phyloP scores from a whole-genome alignment of 768 basidiomycete genomes.

The Amanita polypyramis region DNA sequence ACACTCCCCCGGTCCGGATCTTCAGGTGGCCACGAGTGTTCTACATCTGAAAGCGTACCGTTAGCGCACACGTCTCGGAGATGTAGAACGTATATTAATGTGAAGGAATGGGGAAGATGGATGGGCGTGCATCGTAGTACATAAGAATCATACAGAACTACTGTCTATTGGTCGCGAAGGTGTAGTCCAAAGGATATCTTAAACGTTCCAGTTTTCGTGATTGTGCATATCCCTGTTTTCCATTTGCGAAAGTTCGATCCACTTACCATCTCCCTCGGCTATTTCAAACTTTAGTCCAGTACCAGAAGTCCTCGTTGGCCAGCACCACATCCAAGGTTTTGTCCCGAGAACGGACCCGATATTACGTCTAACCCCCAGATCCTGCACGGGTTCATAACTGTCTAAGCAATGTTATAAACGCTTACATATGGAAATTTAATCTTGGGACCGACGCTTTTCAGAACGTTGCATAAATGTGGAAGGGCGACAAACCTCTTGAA shows the following conservation, averaged over 20 bases:
- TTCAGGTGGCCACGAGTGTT: constrained; percentile 58
- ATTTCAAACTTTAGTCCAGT: constrained; percentile 73
- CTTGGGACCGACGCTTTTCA: constrained; percentile 24
- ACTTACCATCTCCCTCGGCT: constrained; percentile 68
- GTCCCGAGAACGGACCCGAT: constrained; percentile 67
- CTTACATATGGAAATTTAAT: constrained; percentile 90
- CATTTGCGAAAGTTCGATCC: constrained; percentile 30
- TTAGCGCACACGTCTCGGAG: not conserved
- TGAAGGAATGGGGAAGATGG: not conserved
- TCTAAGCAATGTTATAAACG: constrained; percentile 1
- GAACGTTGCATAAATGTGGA: not conserved
- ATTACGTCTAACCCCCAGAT: constrained; percentile 70
- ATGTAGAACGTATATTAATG: not conserved
- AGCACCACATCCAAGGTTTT: constrained; percentile 76
- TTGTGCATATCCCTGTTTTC: not conserved
- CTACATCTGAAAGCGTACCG: constrained; percentile 15
- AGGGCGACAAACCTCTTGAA: constrained; percentile 49
- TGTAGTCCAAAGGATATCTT: not conserved
- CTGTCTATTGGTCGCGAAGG: not conserved
- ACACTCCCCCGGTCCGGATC: constrained; percentile 39
- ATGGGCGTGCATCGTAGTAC: not conserved
- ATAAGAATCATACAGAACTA: no score
- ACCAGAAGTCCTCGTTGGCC: constrained; percentile 57
- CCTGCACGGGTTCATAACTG: constrained; percentile 32
- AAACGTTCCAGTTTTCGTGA: constrained; percentile 2